Base-by-base conservation (phyloP, 768 basidiomycete genomes). In the Peribolospora baueri region DNA sequence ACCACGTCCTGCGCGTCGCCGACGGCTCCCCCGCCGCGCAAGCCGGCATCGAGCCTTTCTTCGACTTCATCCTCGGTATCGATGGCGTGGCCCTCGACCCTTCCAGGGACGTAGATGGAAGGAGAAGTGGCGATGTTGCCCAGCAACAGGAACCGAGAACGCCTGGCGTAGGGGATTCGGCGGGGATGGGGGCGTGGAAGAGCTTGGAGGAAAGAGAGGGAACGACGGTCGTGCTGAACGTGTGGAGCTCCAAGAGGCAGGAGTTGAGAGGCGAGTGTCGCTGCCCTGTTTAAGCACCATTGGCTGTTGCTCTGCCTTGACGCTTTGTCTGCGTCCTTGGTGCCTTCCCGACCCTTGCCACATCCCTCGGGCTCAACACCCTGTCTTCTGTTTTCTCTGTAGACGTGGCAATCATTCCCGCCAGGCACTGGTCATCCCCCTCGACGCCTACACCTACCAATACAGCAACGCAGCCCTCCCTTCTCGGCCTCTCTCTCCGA, bases 21-120 rank as follows among this genome's bases (percentile, higher is more conserved):
- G 59, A 60, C 37, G 46, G 46, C 10, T 88, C 84, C 1, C 93
- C 93, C 5, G 85, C 91, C 0, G 84, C 84, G 0, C 73, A 79
- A 57, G 84, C 85, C 0, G 75, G 74, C 54, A 79, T 90, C 49
- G 84, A 82, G 65, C 84, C 91, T 3, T 90, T 87, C 70, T 98
- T 98, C 63, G 93, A 97, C 71, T 97, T 93, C 66, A 76, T 98
- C 25, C 79, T 93, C 46, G 93, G 91, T 7, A 82, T 86, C 56
- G 79, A 86, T 64, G 82, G 83, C 6, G 58, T 52, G 5, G 50
- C 47, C 4, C 53, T 64, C 40, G 46, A 37, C 42, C 9, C 53
- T 11, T 36, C 41, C 52, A 46, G 25, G 25, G 25, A 25, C 25
- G 25, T 25, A 25, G 25, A 25, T 25, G 25, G 25, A 25, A 25